A percentile compares a stretch with the other conserved stretches of the same genome.
phyloP scores from a whole-genome alignment of 306 rosid species.

The Medicago arabica region DNA sequence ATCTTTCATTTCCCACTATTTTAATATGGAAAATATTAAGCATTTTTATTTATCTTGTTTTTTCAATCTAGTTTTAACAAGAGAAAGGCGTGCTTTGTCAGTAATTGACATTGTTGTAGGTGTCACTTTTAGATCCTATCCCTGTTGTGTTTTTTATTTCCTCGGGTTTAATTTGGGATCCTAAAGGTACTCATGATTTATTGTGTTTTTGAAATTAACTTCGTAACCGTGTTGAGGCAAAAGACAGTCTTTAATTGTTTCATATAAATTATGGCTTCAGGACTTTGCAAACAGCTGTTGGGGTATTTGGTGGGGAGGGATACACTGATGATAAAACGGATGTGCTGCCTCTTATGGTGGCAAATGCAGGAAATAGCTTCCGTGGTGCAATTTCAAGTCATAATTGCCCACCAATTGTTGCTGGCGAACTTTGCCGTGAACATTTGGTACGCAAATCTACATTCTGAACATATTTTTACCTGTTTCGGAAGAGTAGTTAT shows the following conservation, averaged over 20 bases:
- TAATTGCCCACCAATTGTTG: constrained; percentile 78
- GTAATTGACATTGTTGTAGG: no score
- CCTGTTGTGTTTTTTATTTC: no score
- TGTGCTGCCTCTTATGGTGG: constrained; percentile 74
- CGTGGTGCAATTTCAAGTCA: constrained; percentile 76
- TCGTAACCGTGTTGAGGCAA: constrained; percentile 22
- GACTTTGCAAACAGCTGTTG: constrained; percentile 97
- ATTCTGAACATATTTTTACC: constrained; percentile 27
- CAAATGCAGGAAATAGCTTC: constrained; percentile 72
- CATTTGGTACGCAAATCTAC: constrained; percentile 64
- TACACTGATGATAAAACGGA: constrained; percentile 60
- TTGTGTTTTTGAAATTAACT: no score
- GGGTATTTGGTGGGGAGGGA: constrained; percentile 81
- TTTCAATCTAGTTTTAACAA: no score
- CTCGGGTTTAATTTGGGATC: no score
- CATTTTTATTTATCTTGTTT: no score
- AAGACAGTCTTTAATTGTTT: constrained; percentile 8
- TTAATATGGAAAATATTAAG: no score
- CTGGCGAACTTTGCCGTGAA: constrained; percentile 90
- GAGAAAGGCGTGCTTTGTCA: no score
- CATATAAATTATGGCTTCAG: constrained; percentile 47
- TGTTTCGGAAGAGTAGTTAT: constrained; percentile 16
- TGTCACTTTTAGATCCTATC: no score
- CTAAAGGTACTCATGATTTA: no score
- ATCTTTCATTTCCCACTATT: no score